Evolutionary conservation across 257 asterid genomes (phyloP).

Genomic region (Euphrasia confusa): DNA sequence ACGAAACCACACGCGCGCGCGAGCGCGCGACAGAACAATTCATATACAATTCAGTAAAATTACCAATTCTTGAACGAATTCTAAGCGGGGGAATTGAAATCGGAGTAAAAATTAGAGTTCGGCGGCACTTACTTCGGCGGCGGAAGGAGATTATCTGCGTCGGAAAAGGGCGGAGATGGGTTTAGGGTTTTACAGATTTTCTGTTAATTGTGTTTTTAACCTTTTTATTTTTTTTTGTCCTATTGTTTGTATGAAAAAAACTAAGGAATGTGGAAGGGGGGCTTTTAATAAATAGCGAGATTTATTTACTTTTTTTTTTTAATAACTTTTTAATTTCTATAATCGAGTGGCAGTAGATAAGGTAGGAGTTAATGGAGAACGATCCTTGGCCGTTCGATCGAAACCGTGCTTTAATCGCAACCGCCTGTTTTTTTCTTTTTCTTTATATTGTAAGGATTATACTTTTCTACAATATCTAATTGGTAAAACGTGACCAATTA

Average conservation of each 20-base stretch:
- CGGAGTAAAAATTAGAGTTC: not conserved
- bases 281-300: constrained; percentile 1
- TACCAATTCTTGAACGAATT: not conserved
- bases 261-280: constrained; percentile 16
- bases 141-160: constrained; percentile 16
- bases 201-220: not conserved
- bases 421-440: not conserved
- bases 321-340: not conserved
- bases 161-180: constrained; percentile 14
- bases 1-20: not conserved
- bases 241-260: not conserved
- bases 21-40: not conserved
- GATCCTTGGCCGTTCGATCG: not conserved
- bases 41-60: not conserved
- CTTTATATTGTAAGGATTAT: too few relatives aligned
- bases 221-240: not conserved
- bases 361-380: constrained; percentile 1
- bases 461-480: too few relatives aligned
- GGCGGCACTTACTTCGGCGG: constrained; percentile 25
- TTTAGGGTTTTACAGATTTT: constrained; percentile 33
- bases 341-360: not conserved
- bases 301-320: not conserved
- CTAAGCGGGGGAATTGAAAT: not conserved
- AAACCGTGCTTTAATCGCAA: not conserved
- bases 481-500: too few relatives aligned